Evolutionary conservation across 352 stramenopile genomes (phyloP).

Genomic region (Globisporangium sylvaticum): DNA sequence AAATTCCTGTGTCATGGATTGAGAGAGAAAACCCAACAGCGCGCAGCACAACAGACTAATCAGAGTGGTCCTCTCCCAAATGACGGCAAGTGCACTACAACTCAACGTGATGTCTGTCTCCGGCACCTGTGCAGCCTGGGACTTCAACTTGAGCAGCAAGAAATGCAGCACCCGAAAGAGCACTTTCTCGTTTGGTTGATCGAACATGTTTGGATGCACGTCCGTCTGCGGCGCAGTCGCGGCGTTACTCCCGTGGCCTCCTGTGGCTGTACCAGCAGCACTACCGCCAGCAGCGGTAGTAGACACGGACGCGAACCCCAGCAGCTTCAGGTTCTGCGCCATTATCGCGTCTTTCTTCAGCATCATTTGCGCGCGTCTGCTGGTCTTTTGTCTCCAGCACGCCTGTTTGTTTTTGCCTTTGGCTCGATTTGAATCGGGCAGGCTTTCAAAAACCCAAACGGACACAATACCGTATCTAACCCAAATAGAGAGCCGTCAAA

Average conservation of each 20-base stretch:
- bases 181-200: conserved; percentile 55
- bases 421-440: neutral
- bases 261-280: neutral
- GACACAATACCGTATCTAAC: conserved; percentile 10
- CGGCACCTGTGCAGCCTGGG: conserved; percentile 18
- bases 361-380: neutral
- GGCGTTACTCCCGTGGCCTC: neutral
- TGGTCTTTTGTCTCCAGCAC: neutral
- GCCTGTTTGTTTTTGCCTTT: neutral
- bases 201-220: conserved; percentile 38
- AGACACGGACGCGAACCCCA: conserved; percentile 22
- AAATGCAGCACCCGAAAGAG: conserved; percentile 43
- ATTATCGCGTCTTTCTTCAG: conserved; percentile 41
- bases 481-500: conserved; percentile 17
- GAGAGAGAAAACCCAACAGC: neutral
- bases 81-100: neutral
- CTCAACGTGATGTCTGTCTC: neutral
- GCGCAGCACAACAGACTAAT: neutral
- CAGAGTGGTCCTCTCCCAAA: neutral
- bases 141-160: conserved; percentile 32
- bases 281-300: neutral
- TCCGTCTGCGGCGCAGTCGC: conserved; percentile 1
- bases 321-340: conserved; percentile 42
- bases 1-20: conserved; percentile 27
- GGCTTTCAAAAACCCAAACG: neutral